A percentile compares a stretch with the other conserved stretches of the same genome.
Conservation (phyloP, 2,329 filamentous ascomycete species). For the Diaporthe sp. region DNA sequence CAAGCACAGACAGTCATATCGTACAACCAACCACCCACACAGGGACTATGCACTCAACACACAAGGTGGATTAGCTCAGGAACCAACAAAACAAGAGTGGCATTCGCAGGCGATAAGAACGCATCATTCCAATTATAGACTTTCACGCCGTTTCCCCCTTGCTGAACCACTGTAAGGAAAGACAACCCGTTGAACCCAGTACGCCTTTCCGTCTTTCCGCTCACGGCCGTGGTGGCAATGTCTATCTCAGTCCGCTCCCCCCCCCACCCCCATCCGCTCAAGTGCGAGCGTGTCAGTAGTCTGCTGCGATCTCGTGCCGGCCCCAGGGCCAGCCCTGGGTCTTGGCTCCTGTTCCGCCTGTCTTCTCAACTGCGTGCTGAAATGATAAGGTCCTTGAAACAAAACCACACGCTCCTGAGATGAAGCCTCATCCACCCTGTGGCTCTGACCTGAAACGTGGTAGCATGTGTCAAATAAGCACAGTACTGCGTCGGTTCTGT, state of each 20-base stretch:
- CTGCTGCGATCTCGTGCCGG: not conserved
- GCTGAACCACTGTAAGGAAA: conserved; percentile 22
- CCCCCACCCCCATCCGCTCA: not conserved
- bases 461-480: not conserved
- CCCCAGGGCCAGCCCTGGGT: not conserved
- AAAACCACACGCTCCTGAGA: not conserved
- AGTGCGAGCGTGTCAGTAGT: not conserved
- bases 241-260: conserved; percentile 2
- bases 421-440: not conserved
- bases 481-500: not conserved
- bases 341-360: conserved; percentile 2
- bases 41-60: not conserved
- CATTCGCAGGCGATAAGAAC: conserved; percentile 21
- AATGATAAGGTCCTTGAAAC: not conserved
- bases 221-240: not conserved
- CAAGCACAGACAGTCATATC: conserved; percentile 8
- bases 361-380: not conserved
- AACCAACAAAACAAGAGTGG: conserved; percentile 2
- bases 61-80: conserved; percentile 21
- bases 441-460: too few relatives aligned
- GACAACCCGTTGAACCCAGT: conserved; percentile 17
- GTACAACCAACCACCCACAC: conserved; percentile 29
- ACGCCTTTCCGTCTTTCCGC: not conserved
- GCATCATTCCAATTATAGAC: conserved; percentile 12
- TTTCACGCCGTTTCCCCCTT: conserved; percentile 22